Evolutionary conservation across 2,329 filamentous ascomycete genomes (phyloP), one percentile per base, ranked within the genome.

Genomic region (Tolypocladium amazonense): DNA sequence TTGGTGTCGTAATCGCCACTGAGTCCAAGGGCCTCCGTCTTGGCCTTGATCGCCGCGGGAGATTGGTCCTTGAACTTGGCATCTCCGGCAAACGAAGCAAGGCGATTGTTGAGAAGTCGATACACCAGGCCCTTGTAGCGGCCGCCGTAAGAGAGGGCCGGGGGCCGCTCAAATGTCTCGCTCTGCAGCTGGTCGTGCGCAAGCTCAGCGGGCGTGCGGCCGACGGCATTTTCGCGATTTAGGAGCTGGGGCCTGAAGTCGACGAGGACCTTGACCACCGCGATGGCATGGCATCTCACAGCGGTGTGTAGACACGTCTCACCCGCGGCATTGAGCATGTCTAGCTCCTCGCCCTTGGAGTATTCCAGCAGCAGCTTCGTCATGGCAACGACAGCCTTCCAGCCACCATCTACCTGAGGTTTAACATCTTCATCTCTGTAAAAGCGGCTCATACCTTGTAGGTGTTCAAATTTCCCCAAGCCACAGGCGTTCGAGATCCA

Each of bases 201-300:
- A 56, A 89, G 73, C 65, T 94, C 89, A 35, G 81, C 78, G 0
- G 90, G 87, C 0, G 89, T 94, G 20, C 83, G 80, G 1, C 90
- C 90, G 0, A 88, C 88, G 0, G 88, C 84, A 65, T 92, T 92
- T 70, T 94, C 90, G 27, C 86, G 82, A 65, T 83, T 80, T 0
- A 91, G 74, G 1, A 92, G 76, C 33, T 78, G 76, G 0, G 87
- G 82, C 23, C 82, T 77, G 64, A 75, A 75, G 12, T 81, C 74
- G 14, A 92, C 72, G 3, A 89, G 66, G 3, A 75, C 66, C 18
- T 75, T 71, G 45, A 75, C 65, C 1, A 80, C 64, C 41, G 67
- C 68, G 9, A 75, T 64, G 41, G 73, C 64, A 15, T 72, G 66
- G 9, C 71, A 68, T 59, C 73, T 68, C 25, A 85, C 77, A 14